Conservation (phyloP, 768 basidiomycete species). For the Exidia glandulosa region DNA sequence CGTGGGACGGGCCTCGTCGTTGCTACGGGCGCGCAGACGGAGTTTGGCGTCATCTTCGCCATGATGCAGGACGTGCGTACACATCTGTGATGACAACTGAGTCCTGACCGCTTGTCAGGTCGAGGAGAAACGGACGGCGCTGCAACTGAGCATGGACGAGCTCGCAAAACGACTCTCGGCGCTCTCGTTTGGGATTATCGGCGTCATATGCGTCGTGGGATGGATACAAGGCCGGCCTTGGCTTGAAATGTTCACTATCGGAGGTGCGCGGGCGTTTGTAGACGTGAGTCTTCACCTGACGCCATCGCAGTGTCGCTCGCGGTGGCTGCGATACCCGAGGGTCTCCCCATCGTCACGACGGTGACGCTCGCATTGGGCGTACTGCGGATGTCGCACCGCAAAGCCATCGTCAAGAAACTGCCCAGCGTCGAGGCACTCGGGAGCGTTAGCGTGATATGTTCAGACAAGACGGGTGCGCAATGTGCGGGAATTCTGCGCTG, state of each 20-base stretch:
- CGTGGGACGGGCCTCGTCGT: conserved; percentile 82
- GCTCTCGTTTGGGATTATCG: conserved; percentile 88
- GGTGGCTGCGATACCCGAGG: conserved; percentile 97
- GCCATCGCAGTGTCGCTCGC: conserved; percentile 75
- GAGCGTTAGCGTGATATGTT: conserved; percentile 94
- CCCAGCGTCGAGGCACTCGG: conserved; percentile 92
- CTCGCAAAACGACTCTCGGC: conserved; percentile 85
- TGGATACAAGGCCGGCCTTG: conserved; percentile 75
- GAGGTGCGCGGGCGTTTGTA: conserved; percentile 44
- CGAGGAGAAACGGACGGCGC: conserved; percentile 84
- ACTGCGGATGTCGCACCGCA: conserved; percentile 84
- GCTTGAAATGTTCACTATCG: conserved; percentile 99
- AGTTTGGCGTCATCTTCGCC: conserved; percentile 92
- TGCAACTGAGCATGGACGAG: conserved; percentile 94
- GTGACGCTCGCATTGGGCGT: conserved; percentile 95
- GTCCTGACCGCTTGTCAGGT: conserved; percentile 22
- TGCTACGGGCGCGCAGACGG: conserved; percentile 72
- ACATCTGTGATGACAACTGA: neutral
- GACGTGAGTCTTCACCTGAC: neutral
- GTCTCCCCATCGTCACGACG: conserved; percentile 91
- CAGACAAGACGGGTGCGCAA: conserved; percentile 81
- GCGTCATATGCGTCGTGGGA: conserved; percentile 84
- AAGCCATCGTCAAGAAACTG: conserved; percentile 94
- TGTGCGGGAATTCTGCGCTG: neutral
- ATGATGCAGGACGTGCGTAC: conserved; percentile 90